Evolutionary conservation across 805 yeast species (phyloP).

Genomic region (Candida sphagnicola): DNA sequence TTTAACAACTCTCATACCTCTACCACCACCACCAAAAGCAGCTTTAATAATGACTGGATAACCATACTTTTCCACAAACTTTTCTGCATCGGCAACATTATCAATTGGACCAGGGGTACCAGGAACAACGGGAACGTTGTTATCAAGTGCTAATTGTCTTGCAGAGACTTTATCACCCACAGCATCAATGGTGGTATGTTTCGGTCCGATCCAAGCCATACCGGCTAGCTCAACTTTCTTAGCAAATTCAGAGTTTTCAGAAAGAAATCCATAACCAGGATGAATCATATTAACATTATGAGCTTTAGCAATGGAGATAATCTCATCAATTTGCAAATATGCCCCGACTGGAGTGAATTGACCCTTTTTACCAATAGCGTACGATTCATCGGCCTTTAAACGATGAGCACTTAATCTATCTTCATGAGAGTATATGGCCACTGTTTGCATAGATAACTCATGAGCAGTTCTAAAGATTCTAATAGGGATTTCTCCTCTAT

Average conservation of each 20-base stretch:
- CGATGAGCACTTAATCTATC: slow-evolving; percentile 94
- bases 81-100: slow-evolving; percentile 68
- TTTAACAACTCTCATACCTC: slow-evolving; percentile 99
- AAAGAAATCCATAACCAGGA: slow-evolving; percentile 72
- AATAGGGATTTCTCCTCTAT: slow-evolving; percentile 82
- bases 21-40: slow-evolving; percentile 99
- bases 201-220: slow-evolving; percentile 95
- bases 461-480: slow-evolving; percentile 96
- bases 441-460: slow-evolving; percentile 94
- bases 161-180: slow-evolving; percentile 98
- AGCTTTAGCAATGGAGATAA: slow-evolving; percentile 52
- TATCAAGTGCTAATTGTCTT: slow-evolving; percentile 75
- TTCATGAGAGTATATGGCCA: slow-evolving; percentile 95
- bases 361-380: slow-evolving; percentile 85
- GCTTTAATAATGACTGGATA: slow-evolving; percentile 97
- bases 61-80: slow-evolving; percentile 80
- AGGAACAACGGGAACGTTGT: slow-evolving; percentile 90
- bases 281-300: slow-evolving; percentile 83
- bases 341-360: slow-evolving; percentile 95
- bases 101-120: slow-evolving; percentile 98
- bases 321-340: slow-evolving; percentile 92
- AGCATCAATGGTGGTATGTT: slow-evolving; percentile 79
- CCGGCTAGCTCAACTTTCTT: slow-evolving; percentile 86
- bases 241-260: slow-evolving; percentile 87
- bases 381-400: slow-evolving; percentile 90